Evolutionary conservation across 1,284 basidiomycete genomes (phyloP).

Genomic region (Fistulina hepatica): DNA sequence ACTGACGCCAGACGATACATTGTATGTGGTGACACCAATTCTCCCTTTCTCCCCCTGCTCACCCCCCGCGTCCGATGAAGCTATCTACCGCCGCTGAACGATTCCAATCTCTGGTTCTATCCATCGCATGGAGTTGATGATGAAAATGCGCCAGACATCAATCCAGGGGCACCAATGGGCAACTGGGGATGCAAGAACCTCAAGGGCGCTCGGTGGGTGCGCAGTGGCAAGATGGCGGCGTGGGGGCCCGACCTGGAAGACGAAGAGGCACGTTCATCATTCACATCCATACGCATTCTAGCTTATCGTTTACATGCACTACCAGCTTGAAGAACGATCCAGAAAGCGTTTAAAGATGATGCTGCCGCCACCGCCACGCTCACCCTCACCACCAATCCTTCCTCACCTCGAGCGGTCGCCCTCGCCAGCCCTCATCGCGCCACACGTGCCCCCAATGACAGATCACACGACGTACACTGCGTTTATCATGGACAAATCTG

Average conservation of each 20-base stretch:
- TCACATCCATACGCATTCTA: constrained; percentile 5
- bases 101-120: constrained; percentile 70
- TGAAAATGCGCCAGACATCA: constrained; percentile 44
- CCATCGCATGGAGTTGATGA: constrained; percentile 56
- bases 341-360: constrained; percentile 63
- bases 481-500: constrained; percentile 71
- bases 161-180: constrained; percentile 35
- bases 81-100: constrained; percentile 56
- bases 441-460: constrained; percentile 53
- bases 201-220: constrained; percentile 62
- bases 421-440: constrained; percentile 49
- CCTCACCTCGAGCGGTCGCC: constrained; percentile 45
- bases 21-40: no score
- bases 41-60: no score
- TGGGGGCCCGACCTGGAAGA: constrained; percentile 75
- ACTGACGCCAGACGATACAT: no score
- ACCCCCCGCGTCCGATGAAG: no score
- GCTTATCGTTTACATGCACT: constrained; percentile 5
- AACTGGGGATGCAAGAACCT: constrained; percentile 72
- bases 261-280: constrained; percentile 53
- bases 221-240: constrained; percentile 61
- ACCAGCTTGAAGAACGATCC: constrained; percentile 66
- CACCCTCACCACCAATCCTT: constrained; percentile 46
- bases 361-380: constrained; percentile 44
- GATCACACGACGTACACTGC: constrained; percentile 69